These are phyloP conservation scores for Torrubiella hemipterigena DNA, from an alignment of 2,329 filamentous ascomycete species.

Conservation along the genomic window DNA sequence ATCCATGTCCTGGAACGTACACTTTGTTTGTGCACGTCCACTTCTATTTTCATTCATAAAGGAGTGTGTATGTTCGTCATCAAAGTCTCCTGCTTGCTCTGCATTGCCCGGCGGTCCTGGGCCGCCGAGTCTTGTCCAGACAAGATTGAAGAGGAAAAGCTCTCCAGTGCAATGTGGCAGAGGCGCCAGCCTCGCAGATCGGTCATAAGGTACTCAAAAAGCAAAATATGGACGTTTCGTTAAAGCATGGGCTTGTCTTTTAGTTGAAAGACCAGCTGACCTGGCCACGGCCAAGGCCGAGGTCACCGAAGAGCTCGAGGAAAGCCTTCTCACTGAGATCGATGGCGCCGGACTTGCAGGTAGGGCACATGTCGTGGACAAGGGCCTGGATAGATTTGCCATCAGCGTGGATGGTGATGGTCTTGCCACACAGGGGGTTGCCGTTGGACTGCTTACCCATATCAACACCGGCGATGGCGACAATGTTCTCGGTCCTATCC, in stretches of 20 bases:
- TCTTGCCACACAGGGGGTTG: conserved; percentile 61
- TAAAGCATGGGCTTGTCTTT: conserved; percentile 5
- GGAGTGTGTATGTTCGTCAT: too few relatives aligned
- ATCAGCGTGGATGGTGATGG: conserved; percentile 47
- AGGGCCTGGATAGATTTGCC: conserved; percentile 46
- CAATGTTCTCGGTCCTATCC: conserved; percentile 44
- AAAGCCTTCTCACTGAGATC: conserved; percentile 50
- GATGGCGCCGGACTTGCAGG: conserved; percentile 44
- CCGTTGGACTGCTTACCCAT: conserved; percentile 54
- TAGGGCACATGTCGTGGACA: conserved; percentile 66
- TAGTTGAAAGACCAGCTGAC: conserved; percentile 36
- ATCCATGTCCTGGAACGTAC: too few relatives aligned
- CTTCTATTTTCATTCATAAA: neutral
- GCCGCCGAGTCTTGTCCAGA: conserved; percentile 5
- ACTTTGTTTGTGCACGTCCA: neutral
- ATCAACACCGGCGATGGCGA: conserved; percentile 53
- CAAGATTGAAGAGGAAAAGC: conserved; percentile 3
- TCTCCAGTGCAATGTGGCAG: conserved; percentile 1
- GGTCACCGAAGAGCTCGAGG: conserved; percentile 33
- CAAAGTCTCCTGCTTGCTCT: too few relatives aligned
- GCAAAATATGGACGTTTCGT: too few relatives aligned
- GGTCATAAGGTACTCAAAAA: too few relatives aligned
- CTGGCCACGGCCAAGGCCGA: conserved; percentile 28
- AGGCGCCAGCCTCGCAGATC: conserved; percentile 5
- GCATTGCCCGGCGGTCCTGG: too few relatives aligned